Conservation (phyloP, 495 filamentous ascomycete species). For the Astrocystis sublimbata region DNA sequence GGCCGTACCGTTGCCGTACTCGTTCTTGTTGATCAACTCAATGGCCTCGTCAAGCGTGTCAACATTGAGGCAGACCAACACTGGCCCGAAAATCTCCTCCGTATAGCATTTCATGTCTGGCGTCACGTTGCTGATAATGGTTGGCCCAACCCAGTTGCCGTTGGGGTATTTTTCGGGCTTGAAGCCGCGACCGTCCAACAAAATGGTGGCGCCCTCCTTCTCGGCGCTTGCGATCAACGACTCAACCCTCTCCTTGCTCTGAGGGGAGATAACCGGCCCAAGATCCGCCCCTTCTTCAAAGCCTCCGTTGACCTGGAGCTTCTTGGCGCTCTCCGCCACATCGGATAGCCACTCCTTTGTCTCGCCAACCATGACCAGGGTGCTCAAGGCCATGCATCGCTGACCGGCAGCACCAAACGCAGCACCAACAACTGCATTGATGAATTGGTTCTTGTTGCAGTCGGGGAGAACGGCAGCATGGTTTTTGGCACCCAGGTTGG, state of each 20-base stretch:
- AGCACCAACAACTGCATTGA: slow-evolving; percentile 92
- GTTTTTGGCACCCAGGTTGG: slow-evolving; percentile 98
- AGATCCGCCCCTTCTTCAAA: slow-evolving; percentile 95
- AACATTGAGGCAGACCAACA: slow-evolving; percentile 81
- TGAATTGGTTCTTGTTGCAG: slow-evolving; percentile 95
- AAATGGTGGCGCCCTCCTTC: slow-evolving; percentile 88
- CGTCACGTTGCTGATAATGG: slow-evolving; percentile 92
- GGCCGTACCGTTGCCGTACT: slow-evolving; percentile 67
- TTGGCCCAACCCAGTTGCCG: slow-evolving; percentile 94
- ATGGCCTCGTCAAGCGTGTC: slow-evolving; percentile 79
- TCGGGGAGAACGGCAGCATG: slow-evolving; percentile 94
- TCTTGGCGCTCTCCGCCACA: slow-evolving; percentile 86
- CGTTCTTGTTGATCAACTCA: slow-evolving; percentile 64
- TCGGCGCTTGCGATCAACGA: slow-evolving; percentile 84
- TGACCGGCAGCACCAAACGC: slow-evolving; percentile 97
- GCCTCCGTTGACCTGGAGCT: slow-evolving; percentile 86
- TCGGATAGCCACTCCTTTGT: slow-evolving; percentile 91
- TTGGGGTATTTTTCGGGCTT: slow-evolving; percentile 92
- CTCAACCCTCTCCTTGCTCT: slow-evolving; percentile 90
- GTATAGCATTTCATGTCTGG: slow-evolving; percentile 91
- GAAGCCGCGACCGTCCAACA: slow-evolving; percentile 89
- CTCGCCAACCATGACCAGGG: slow-evolving; percentile 90
- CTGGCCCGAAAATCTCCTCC: slow-evolving; percentile 97
- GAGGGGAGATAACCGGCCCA: slow-evolving; percentile 93
- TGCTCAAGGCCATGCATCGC: slow-evolving; percentile 96